These are phyloP conservation scores for Fraxinus floribunda DNA, from an alignment of 305 asterid species.

Conservation along the genomic window DNA sequence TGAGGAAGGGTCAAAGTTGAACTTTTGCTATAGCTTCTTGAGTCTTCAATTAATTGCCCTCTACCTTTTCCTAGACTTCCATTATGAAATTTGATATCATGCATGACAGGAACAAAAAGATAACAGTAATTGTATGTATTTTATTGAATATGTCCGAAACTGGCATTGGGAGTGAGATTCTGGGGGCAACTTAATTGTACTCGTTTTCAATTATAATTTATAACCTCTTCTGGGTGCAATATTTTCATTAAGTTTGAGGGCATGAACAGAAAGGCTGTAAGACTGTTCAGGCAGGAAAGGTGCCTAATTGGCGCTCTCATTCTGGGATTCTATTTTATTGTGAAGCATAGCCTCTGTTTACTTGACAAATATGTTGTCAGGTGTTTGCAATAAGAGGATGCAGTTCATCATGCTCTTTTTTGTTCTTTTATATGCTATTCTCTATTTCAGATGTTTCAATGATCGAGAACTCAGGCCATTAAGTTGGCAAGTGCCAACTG, in stretches of 20 bases:
- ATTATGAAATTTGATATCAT: neutral
- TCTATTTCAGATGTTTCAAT: constrained; percentile 20
- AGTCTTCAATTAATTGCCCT: neutral
- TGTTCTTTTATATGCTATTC: constrained; percentile 10
- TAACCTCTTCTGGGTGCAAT: neutral
- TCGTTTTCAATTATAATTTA: neutral
- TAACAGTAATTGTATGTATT: neutral
- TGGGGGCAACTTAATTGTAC: neutral
- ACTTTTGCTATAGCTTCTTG: neutral
- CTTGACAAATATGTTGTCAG: constrained; percentile 9
- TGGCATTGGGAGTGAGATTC: neutral
- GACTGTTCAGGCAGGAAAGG: neutral
- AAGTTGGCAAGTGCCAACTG: constrained; percentile 69
- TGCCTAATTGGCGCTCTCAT: neutral
- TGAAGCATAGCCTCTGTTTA: constrained; percentile 12
- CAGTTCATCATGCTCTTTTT: neutral
- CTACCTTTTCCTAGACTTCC: neutral
- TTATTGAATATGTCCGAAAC: neutral
- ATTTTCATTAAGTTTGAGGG: neutral
- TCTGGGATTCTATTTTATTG: neutral
- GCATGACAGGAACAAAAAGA: neutral
- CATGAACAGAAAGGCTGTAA: neutral
- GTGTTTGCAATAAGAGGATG: neutral
- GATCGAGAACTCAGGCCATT: constrained; percentile 32
- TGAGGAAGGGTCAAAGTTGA: neutral